These are phyloP conservation scores for Mycena rosella DNA, from an alignment of 768 basidiomycete species.

Conservation along the genomic window DNA sequence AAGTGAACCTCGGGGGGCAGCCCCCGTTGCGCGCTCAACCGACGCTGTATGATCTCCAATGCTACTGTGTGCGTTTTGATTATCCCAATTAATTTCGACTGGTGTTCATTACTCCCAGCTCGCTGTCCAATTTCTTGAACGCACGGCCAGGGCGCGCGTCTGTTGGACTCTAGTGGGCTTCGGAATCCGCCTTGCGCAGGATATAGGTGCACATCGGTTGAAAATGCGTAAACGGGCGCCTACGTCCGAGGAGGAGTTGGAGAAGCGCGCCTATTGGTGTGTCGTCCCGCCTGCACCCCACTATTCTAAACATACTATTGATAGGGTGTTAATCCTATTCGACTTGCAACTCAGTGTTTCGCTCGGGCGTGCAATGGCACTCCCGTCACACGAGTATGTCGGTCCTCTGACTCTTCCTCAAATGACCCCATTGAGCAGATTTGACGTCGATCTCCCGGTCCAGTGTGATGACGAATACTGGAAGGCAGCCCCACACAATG, in stretches of 20 bases:
- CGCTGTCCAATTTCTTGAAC: no score
- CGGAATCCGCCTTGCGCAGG: constrained; percentile 56
- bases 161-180: constrained; percentile 55
- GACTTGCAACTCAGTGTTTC: no score
- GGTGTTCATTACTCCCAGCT: constrained; percentile 36
- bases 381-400: no score
- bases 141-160: constrained; percentile 40
- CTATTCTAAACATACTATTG: no score
- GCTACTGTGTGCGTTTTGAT: constrained; percentile 44
- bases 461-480: no score
- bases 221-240: constrained; percentile 39
- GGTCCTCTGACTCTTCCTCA: no score
- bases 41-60: constrained; percentile 53
- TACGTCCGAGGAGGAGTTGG: constrained; percentile 61
- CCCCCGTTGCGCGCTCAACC: constrained; percentile 48
- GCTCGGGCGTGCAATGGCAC: no score
- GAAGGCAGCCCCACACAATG: no score
- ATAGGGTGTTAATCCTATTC: no score
- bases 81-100: no score
- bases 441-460: no score
- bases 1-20: not conserved
- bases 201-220: constrained; percentile 59
- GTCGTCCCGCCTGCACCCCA: not conserved
- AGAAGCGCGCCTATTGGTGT: constrained; percentile 58
- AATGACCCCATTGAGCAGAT: no score